A percentile compares a stretch with the other conserved stretches of the same genome.
phyloP scores from a whole-genome alignment of 345 rosid genomes.

The Cochlearia excelsa region DNA sequence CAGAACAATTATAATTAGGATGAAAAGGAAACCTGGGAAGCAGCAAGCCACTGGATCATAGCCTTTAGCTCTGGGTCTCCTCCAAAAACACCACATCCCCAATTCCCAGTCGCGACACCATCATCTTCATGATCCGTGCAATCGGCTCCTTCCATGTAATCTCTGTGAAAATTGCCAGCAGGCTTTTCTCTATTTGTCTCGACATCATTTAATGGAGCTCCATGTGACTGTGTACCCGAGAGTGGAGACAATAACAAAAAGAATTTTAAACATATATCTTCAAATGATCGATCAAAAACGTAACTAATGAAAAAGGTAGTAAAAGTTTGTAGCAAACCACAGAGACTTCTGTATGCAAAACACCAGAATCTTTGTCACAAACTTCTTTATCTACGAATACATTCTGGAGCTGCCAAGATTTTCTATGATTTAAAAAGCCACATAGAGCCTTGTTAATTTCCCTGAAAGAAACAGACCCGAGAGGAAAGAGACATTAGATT shows the following conservation, averaged over 20 bases:
- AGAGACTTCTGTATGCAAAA: conserved; percentile 19
- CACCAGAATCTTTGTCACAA: conserved; percentile 27
- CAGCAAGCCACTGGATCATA: conserved; percentile 93
- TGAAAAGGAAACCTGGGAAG: conserved; percentile 67
- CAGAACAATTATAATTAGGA: conserved; percentile 9
- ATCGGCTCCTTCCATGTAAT: conserved; percentile 27
- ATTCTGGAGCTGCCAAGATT: conserved; percentile 37
- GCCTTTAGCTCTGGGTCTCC: conserved; percentile 90
- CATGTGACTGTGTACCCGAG: conserved; percentile 39
- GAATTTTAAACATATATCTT: neutral
- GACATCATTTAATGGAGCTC: conserved; percentile 37
- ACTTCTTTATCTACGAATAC: conserved; percentile 33
- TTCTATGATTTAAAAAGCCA: conserved; percentile 65
- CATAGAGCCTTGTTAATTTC: conserved; percentile 88
- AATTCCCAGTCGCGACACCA: conserved; percentile 85
- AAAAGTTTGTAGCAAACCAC: conserved; percentile 23
- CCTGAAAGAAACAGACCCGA: conserved; percentile 47
- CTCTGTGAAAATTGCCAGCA: conserved; percentile 19
- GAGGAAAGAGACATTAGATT: conserved; percentile 3
- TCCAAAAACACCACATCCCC: conserved; percentile 99
- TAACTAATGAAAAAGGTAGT: neutral
- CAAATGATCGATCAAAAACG: conserved; percentile 1
- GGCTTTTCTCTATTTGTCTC: conserved; percentile 37
- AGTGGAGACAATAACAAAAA: conserved; percentile 1
- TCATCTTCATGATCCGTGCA: conserved; percentile 39